Evolutionary conservation across 2,329 filamentous ascomycete species (phyloP).

Genomic region (Myriosclerotinia duriaeana): DNA sequence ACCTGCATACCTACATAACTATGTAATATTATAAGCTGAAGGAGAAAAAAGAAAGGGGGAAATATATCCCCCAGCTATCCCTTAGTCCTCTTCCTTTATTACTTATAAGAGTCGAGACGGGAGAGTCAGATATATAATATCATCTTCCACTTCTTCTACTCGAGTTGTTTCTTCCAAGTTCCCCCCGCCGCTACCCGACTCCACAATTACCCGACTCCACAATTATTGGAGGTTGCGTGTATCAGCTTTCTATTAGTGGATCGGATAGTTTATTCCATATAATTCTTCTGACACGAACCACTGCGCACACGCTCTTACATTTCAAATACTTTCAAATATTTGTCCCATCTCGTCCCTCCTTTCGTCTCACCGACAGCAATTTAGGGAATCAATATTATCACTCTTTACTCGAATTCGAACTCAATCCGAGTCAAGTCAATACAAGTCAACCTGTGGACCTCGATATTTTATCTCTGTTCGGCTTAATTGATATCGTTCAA

Average conservation of each 20-base stretch:
- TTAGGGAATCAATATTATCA: not conserved
- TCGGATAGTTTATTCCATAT: not conserved
- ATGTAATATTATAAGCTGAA: no score
- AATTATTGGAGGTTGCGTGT: not conserved
- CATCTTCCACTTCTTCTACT: no score
- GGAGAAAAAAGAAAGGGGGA: not conserved
- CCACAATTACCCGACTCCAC: not conserved
- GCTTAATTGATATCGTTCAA: not conserved
- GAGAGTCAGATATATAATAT: no score
- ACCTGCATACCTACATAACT: not conserved
- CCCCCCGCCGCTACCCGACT: not conserved
- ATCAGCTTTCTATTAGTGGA: slow-evolving; percentile 2
- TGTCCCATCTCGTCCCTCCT: not conserved
- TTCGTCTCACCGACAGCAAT: slow-evolving; percentile 6
- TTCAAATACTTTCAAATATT: not conserved
- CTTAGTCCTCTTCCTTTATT: not conserved
- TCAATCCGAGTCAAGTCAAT: not conserved
- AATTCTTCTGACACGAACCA: slow-evolving; percentile 22
- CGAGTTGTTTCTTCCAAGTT: not conserved
- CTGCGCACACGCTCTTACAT: slow-evolving; percentile 1
- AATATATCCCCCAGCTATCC: not conserved
- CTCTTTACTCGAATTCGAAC: not conserved
- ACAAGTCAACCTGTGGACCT: not conserved
- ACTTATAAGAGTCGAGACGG: no score
- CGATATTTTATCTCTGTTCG: not conserved